Percentiles rank a stretch among this genome's conserved stretches.
Evolutionary conservation across 805 yeast genomes (phyloP).

Genomic region (Barnettozyma salicaria): DNA sequence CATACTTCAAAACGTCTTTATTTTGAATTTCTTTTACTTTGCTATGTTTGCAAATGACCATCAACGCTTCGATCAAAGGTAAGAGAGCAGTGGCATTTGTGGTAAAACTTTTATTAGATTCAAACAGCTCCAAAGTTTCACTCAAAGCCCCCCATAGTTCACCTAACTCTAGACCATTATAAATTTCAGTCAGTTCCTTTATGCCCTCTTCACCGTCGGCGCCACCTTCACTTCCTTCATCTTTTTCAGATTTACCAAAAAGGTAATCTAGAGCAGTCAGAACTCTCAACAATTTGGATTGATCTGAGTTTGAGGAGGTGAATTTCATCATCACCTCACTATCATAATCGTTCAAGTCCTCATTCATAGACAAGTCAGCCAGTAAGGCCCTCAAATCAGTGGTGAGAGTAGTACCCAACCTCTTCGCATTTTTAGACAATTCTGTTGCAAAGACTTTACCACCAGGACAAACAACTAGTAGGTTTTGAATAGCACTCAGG

Average conservation of each 20-base stretch:
- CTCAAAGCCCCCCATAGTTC: constrained; percentile 81
- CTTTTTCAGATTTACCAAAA: constrained; percentile 35
- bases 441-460: constrained; percentile 61
- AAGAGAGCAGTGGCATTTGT: constrained; percentile 74
- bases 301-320: constrained; percentile 77
- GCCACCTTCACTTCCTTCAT: constrained; percentile 20
- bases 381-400: constrained; percentile 30
- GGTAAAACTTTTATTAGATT: constrained; percentile 47
- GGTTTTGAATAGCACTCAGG: constrained; percentile 70
- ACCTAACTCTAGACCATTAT: constrained; percentile 64
- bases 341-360: constrained; percentile 41
- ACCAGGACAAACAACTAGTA: constrained; percentile 56
- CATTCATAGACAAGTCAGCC: constrained; percentile 34
- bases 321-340: constrained; percentile 56
- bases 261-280: constrained; percentile 84
- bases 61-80: constrained; percentile 84
- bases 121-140: constrained; percentile 59
- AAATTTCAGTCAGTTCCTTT: constrained; percentile 52
- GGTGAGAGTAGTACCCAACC: constrained; percentile 36
- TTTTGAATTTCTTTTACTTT: constrained; percentile 51
- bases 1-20: constrained; percentile 53
- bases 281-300: constrained; percentile 79
- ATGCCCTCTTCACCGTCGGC: constrained; percentile 19
- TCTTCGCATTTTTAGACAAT: constrained; percentile 57
- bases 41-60: constrained; percentile 94